Percentiles rank a stretch among this genome's conserved stretches.
These are phyloP conservation scores for Mortierella hygrophila DNA, from an alignment of 192 early-diverging fungal species.

Conservation along the genomic window DNA sequence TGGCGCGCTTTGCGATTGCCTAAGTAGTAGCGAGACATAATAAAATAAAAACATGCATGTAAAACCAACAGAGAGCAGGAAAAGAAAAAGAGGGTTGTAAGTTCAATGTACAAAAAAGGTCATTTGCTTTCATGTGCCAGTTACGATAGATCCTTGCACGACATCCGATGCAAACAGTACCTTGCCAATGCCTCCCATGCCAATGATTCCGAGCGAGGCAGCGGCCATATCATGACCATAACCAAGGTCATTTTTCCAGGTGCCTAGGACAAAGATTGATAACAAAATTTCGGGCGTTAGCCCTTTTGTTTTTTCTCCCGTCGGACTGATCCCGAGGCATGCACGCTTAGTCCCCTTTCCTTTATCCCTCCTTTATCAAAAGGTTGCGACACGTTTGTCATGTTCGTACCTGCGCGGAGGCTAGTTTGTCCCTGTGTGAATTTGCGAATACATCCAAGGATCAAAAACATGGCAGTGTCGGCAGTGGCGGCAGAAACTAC, in stretches of 20 bases:
- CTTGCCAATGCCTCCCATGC: constrained; percentile 66
- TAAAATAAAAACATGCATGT: neutral
- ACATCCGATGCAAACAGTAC: constrained; percentile 3
- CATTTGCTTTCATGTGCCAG: neutral
- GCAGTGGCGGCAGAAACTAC: constrained; percentile 58
- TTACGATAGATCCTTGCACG: neutral
- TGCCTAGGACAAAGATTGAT: constrained; percentile 24
- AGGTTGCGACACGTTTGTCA: neutral
- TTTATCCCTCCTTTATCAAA: neutral
- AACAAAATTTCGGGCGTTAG: neutral
- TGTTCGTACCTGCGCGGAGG: constrained; percentile 54
- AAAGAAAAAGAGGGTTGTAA: neutral
- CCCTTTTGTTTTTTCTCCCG: neutral
- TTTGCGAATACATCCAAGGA: constrained; percentile 63
- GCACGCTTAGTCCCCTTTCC: neutral
- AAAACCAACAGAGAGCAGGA: neutral
- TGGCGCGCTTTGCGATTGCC: constrained; percentile 63
- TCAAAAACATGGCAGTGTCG: constrained; percentile 61
- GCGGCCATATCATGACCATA: constrained; percentile 57
- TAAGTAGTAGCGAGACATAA: constrained; percentile 15
- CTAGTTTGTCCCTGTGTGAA: constrained; percentile 41
- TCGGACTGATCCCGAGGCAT: neutral
- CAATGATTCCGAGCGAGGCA: constrained; percentile 62
- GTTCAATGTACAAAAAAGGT: neutral
- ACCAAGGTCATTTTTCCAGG: constrained; percentile 44